Evolutionary conservation across 495 filamentous ascomycete species (phyloP).

Genomic region (Hypoxylon perforatum): DNA sequence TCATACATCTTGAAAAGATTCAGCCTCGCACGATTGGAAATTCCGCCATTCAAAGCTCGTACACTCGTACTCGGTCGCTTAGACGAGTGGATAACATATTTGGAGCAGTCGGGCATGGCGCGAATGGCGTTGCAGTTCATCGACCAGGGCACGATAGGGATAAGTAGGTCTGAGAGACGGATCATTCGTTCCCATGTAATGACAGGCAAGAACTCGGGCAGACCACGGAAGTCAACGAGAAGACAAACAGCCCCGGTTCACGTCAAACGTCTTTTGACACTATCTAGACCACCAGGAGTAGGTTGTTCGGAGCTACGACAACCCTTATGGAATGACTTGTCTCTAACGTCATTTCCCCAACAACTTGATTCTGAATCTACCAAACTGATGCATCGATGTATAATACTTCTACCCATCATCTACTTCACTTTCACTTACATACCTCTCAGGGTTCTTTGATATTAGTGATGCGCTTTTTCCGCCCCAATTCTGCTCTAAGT

Average conservation of each 20-base stretch:
- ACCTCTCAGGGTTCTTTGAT: not conserved
- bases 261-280: not conserved
- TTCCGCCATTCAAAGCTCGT: not conserved
- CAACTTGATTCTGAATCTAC: conserved; percentile 2
- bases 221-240: conserved; percentile 6
- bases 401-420: not conserved
- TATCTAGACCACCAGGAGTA: not conserved
- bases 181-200: conserved; percentile 15
- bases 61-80: not conserved
- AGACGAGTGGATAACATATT: not conserved
- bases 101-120: not conserved
- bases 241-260: not conserved
- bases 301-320: not conserved
- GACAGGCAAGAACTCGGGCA: conserved; percentile 15
- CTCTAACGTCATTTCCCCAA: conserved; percentile 11
- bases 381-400: conserved; percentile 3
- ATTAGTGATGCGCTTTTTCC: conserved; percentile 7
- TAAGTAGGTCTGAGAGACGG: conserved; percentile 3
- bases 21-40: too few relatives aligned
- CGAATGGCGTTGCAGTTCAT: conserved; percentile 11
- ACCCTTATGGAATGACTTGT: conserved; percentile 6
- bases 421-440: not conserved
- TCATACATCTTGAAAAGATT: too few relatives aligned
- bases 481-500: conserved; percentile 4
- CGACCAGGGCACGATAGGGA: conserved; percentile 4